Base-by-base conservation (phyloP, 2,329 filamentous ascomycete species). In the Capronia epimyces region DNA sequence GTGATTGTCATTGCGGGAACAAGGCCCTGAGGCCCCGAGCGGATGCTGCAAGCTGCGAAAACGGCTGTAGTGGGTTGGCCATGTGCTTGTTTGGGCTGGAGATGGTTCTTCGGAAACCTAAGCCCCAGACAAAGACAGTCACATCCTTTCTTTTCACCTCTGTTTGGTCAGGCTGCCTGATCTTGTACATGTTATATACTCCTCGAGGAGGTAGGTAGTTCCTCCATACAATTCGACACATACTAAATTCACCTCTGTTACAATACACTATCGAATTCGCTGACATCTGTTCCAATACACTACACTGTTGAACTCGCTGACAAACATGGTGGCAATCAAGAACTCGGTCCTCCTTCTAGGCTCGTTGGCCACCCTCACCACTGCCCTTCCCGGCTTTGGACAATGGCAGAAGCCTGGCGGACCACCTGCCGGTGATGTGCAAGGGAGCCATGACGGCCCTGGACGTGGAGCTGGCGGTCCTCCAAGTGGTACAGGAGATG, bases 321-420 rank as follows among this genome's bases (percentile, higher is more conserved):
- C 22, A 20, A 24, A 20, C 22, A 56, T 53, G 54, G 41, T 56
- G 27, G 36, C 40, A 32, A 29, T 53, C 37, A 56, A 51, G 42
- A 34, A 39, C 21, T 18, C 48, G 21, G 29, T 50, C 15, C 16
- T 48, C 31, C 31, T 56, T 9, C 16, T 53, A 34, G 45, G 47
- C n/a, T 43, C 47, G 10, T 25, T 56, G 20, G 50, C 47, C 37
- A 41, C 50, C 29, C 22, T 53, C 25, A 31, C 34, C 32, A 36
- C 41, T 13, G 42, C 54, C 3, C 41, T 49, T 2, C 44, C 50
- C 12, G 36, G 45, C 20, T 31, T 36, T 10, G 27, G 20, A 18
- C 49, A 46, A 48, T 50, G 42, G 49, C 27, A 40, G 16, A 43
- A 46, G 13, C 42, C 44, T 5, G 31, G 36, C 13, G 31, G 16